Evolutionary conservation across 2,329 filamentous ascomycete genomes (phyloP).

Genomic region (Penicillium sclerotigenum): DNA sequence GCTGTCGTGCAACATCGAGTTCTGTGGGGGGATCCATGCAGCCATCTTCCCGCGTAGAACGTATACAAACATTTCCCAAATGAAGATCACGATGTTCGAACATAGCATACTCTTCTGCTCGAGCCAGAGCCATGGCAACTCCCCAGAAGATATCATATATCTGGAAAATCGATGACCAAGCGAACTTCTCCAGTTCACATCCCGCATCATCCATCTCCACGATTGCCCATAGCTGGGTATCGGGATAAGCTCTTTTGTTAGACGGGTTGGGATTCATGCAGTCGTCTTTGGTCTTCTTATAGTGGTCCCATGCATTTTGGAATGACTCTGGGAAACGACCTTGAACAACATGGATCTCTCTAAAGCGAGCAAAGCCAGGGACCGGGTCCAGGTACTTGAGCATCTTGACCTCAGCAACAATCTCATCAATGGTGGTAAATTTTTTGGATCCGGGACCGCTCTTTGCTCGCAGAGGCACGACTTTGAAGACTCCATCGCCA

Average conservation of each 20-base stretch:
- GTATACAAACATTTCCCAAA: conserved; percentile 64
- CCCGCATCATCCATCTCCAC: conserved; percentile 66
- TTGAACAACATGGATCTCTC: conserved; percentile 57
- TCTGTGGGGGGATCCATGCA: conserved; percentile 35
- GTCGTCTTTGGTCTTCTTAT: conserved; percentile 42
- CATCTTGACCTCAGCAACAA: conserved; percentile 51
- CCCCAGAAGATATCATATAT: conserved; percentile 67
- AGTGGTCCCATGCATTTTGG: conserved; percentile 44
- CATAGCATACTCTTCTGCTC: conserved; percentile 57
- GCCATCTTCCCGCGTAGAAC: conserved; percentile 32
- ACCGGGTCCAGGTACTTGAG: conserved; percentile 58
- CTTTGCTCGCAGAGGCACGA: conserved; percentile 46
- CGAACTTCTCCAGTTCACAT: conserved; percentile 52
- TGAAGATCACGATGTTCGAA: conserved; percentile 68
- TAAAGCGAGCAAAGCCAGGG: conserved; percentile 62
- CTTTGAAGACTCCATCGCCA: conserved; percentile 48
- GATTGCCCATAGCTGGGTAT: conserved; percentile 60
- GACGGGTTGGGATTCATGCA: conserved; percentile 57
- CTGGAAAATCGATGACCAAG: conserved; percentile 44
- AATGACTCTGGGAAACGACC: conserved; percentile 55
- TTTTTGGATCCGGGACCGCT: conserved; percentile 42
- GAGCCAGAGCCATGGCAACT: conserved; percentile 58
- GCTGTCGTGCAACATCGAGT: conserved; percentile 28
- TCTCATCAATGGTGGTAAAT: conserved; percentile 48
- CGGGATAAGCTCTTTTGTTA: conserved; percentile 52